Evolutionary conservation across 371 early-diverging fungal genomes (phyloP).

Genomic region (Phascolomyces articulosus): DNA sequence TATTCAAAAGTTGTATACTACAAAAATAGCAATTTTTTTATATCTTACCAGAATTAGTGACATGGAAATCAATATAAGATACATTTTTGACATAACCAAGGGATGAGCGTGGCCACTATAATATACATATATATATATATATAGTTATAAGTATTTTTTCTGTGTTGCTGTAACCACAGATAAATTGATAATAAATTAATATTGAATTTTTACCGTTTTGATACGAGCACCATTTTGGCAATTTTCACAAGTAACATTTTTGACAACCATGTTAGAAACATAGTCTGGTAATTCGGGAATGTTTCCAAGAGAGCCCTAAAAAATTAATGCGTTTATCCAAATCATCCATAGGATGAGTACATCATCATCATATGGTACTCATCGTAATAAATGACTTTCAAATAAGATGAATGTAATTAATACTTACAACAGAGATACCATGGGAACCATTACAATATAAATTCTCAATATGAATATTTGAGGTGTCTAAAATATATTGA

Average conservation of each 20-base stretch:
- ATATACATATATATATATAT: too few species aligned
- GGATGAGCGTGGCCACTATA: slow-evolving; percentile 16
- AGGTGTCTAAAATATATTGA: slow-evolving; percentile 23
- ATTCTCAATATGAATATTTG: slow-evolving; percentile 20
- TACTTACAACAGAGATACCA: slow-evolving; percentile 26
- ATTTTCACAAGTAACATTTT: slow-evolving; percentile 23
- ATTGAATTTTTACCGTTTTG: slow-evolving; percentile 15
- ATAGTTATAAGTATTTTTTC: too few species aligned
- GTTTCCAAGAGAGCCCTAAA: slow-evolving; percentile 22
- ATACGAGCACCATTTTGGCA: slow-evolving; percentile 27
- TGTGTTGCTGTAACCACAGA: too few species aligned
- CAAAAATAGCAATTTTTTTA: not conserved
- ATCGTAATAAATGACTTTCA: too few species aligned
- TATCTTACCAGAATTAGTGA: slow-evolving; percentile 21
- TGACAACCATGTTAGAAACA: slow-evolving; percentile 19
- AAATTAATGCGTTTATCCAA: too few species aligned
- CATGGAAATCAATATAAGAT: slow-evolving; percentile 21
- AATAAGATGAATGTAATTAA: not conserved
- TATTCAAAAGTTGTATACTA: too few species aligned
- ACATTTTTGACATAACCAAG: slow-evolving; percentile 22
- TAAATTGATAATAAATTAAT: not conserved
- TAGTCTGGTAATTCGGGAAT: slow-evolving; percentile 17
- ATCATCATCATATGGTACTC: too few species aligned
- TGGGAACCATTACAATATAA: slow-evolving; percentile 31
- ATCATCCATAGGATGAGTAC: too few species aligned